Base-by-base conservation (phyloP, 2,329 filamentous ascomycete species). In the Alternaria sp. region DNA sequence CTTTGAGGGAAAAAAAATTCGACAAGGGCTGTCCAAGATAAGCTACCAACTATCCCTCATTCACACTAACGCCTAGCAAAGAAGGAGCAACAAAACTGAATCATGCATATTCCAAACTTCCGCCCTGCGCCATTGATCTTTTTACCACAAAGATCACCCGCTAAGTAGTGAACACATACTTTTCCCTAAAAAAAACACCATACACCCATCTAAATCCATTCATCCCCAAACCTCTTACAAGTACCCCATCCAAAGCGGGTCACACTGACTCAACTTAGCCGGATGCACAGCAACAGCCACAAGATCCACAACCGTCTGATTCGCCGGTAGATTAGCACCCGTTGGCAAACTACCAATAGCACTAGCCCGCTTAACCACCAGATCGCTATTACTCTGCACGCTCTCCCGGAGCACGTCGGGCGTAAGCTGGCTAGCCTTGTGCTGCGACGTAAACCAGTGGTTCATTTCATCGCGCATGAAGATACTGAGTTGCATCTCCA, bases 391-490 rank as follows among this genome's bases (percentile, higher is more conserved):
- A 52, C 86, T 83, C 79, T 93, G 89, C 33, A 97, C 93, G 63
- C 89, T 86, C 57, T 95, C 91, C 23, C 91, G 83, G 48, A 96
- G 82, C 73, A 91, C 88, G 31, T 84, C 86, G 58, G 92, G 88
- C 40, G 84, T 82, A 5, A 76, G 67, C 39, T 66, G 61, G 9
- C 24, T 55, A n/a, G 72, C 67, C 42, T 92, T 87, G 74, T 96
- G 91, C 62, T 88, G 85, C 65, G 88, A 90, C 3, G 91, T 96
- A 69, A 93, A 93, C 95, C 95, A 99, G 80, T 93, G 96, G 66
- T 94, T 93, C 86, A 99, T 96, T 80, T 99, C 95, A 72, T 99
- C 95, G 6, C 95, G 88, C 62, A 99, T 95, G 77, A 98, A 98
- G 58, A 99, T 86, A 56, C 90, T 92, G 49, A 99, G 85, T 60